Evolutionary conservation across 306 rosid genomes (phyloP).

Genomic region (Prinsepia uniflora): DNA sequence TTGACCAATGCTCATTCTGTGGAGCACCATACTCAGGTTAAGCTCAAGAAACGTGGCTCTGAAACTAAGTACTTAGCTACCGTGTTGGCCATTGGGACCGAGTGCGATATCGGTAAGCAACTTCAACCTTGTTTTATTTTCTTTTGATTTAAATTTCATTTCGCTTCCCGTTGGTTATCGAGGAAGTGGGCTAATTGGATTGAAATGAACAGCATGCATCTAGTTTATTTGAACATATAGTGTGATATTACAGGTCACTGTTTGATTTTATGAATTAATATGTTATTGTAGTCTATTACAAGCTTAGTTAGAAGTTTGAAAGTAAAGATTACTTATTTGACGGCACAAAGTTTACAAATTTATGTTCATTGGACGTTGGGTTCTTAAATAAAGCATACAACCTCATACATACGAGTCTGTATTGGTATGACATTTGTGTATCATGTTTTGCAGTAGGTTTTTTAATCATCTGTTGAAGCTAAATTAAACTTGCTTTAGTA

Average conservation of each 20-base stretch:
- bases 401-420: not conserved
- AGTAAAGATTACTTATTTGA: not conserved
- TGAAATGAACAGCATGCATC: not conserved
- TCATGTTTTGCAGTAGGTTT: not conserved
- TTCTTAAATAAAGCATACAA: no score
- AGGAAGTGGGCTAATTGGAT: not conserved
- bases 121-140: not conserved
- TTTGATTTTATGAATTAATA: not conserved
- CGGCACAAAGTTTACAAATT: not conserved
- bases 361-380: no score
- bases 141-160: not conserved
- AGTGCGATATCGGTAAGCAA: constrained; percentile 60
- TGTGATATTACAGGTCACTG: not conserved
- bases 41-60: constrained; percentile 84
- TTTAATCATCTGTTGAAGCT: not conserved
- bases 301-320: not conserved
- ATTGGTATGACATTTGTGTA: not conserved
- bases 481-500: not conserved
- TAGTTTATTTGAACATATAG: not conserved
- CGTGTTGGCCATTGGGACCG: constrained; percentile 82
- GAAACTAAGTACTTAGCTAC: constrained; percentile 81
- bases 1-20: constrained; percentile 83
- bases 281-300: not conserved
- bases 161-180: not conserved
- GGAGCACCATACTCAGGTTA: constrained; percentile 74